Conservation (phyloP, 2,329 filamentous ascomycete genomes). For the Pestalotiopsis sp. region DNA sequence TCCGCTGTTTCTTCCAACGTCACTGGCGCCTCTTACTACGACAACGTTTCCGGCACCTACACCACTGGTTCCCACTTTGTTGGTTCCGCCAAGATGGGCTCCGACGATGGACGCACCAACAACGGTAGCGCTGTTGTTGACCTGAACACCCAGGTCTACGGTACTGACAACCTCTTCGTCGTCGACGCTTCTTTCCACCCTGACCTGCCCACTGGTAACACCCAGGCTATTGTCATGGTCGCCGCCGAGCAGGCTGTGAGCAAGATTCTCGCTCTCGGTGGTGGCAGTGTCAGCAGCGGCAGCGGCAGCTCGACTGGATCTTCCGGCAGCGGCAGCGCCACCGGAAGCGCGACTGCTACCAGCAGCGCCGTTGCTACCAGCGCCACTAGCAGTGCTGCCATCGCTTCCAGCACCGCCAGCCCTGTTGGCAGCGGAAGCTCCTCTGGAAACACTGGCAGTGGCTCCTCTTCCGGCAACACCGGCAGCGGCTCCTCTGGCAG, state of each 20-base stretch:
- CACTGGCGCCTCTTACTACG: constrained; percentile 15
- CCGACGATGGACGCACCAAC: constrained; percentile 50
- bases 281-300: background rate
- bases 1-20: constrained; percentile 14
- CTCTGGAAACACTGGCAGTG: background rate
- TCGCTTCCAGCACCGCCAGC: too few species aligned
- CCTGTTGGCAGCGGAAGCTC: background rate
- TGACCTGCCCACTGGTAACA: constrained; percentile 70
- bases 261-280: constrained; percentile 30
- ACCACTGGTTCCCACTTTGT: constrained; percentile 19
- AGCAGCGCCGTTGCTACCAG: background rate
- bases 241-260: constrained; percentile 36
- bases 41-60: constrained; percentile 17
- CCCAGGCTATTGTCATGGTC: constrained; percentile 31
- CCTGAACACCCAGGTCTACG: constrained; percentile 64
- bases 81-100: constrained; percentile 16
- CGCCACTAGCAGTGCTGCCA: too few species aligned
- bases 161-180: constrained; percentile 68
- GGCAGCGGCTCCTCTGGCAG: background rate
- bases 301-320: background rate
- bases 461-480: background rate
- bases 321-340: background rate
- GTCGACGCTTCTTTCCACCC: constrained; percentile 71
- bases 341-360: background rate
- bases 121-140: constrained; percentile 64